These are phyloP conservation scores for Xylariomycetidae sp. DNA, from an alignment of 2,329 filamentous ascomycete genomes.

Conservation along the genomic window DNA sequence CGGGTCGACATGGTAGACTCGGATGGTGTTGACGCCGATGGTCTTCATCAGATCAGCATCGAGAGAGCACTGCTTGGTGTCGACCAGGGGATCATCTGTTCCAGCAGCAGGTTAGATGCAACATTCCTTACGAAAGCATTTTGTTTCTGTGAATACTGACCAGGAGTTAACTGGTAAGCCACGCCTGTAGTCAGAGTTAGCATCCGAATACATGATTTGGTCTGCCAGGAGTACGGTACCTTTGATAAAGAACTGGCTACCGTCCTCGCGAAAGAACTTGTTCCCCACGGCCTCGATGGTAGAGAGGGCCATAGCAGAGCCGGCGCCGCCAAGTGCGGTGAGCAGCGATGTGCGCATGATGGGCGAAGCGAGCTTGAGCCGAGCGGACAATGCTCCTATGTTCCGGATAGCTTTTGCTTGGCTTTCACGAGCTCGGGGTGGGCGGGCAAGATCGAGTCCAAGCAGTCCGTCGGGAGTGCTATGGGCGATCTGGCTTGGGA, in stretches of 20 bases:
- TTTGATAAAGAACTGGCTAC: conserved; percentile 79
- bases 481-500: too few species aligned
- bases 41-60: conserved; percentile 74
- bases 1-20: conserved; percentile 82
- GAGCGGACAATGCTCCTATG: background rate
- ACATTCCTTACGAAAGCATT: too few species aligned
- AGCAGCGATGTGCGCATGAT: background rate
- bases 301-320: conserved; percentile 34
- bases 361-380: too few species aligned
- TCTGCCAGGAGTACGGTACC: conserved; percentile 39
- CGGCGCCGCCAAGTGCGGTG: conserved; percentile 19
- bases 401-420: too few species aligned
- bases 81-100: conserved; percentile 65
- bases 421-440: too few species aligned
- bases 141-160: conserved; percentile 28
- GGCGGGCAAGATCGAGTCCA: too few species aligned
- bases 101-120: conserved; percentile 6
- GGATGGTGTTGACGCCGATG: conserved; percentile 76
- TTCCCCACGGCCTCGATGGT: conserved; percentile 57
- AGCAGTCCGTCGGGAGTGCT: too few species aligned
- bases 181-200: conserved; percentile 46
- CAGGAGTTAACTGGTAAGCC: conserved; percentile 57
- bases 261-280: conserved; percentile 81
- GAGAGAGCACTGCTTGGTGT: conserved; percentile 67
- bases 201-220: background rate